These are phyloP conservation scores for Gossypium australe DNA, from an alignment of 345 rosid genomes.

Conservation along the genomic window DNA sequence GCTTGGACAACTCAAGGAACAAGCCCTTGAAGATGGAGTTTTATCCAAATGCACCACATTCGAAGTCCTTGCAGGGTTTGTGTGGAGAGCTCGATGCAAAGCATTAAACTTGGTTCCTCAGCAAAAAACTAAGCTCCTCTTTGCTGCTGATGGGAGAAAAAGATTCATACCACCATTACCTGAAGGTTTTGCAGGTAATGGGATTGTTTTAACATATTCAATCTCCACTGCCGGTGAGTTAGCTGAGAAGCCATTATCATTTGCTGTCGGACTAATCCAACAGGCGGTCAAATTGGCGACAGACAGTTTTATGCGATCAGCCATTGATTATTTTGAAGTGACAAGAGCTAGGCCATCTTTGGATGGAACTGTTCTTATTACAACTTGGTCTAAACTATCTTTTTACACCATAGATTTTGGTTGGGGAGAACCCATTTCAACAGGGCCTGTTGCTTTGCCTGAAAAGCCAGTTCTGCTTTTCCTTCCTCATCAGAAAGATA, in stretches of 20 bases:
- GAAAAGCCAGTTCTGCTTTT: slow-evolving; percentile 80
- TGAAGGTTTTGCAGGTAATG: slow-evolving; percentile 68
- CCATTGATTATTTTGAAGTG: slow-evolving; percentile 74
- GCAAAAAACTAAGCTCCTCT: slow-evolving; percentile 75
- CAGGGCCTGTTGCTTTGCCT: slow-evolving; percentile 85
- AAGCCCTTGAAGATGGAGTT: slow-evolving; percentile 37
- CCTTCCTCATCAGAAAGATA: slow-evolving; percentile 58
- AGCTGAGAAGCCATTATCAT: slow-evolving; percentile 43
- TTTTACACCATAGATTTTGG: slow-evolving; percentile 81
- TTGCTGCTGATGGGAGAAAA: slow-evolving; percentile 67
- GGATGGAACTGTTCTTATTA: slow-evolving; percentile 65
- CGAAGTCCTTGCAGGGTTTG: slow-evolving; percentile 68
- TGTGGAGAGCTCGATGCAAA: slow-evolving; percentile 75
- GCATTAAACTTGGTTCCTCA: slow-evolving; percentile 51
- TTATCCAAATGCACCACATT: slow-evolving; percentile 56
- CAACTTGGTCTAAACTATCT: slow-evolving; percentile 80
- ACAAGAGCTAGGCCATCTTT: slow-evolving; percentile 83
- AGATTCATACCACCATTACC: slow-evolving; percentile 61
- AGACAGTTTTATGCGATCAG: slow-evolving; percentile 77
- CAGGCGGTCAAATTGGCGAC: slow-evolving; percentile 57
- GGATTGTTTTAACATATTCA: slow-evolving; percentile 60
- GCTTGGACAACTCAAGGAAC: slow-evolving; percentile 51
- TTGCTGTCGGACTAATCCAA: slow-evolving; percentile 45
- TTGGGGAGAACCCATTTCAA: slow-evolving; percentile 73
- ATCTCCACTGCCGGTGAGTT: slow-evolving; percentile 64